Base-by-base conservation (phyloP, 78 protist species). In the Dictyostelium firmibasis region DNA sequence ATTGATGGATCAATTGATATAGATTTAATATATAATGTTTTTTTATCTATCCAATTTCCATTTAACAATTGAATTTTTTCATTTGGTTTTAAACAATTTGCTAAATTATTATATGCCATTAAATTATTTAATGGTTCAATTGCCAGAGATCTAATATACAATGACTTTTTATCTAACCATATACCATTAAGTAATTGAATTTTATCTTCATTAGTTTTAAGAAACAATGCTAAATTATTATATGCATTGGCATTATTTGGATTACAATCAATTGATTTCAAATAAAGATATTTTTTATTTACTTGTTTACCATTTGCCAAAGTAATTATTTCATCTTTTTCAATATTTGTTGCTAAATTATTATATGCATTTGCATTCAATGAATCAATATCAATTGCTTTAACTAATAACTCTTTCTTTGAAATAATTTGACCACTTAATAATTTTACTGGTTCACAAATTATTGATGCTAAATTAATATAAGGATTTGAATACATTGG, bases 31-130 rank as follows among this genome's bases (percentile, higher is more conserved):
- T 76, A 76, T 0, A 76, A 3, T 5, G 23, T 25, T 76, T 38
- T 76, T 23, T 76, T 38, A 23, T 36, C 25, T 0, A 76, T 23
- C n/a, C 10, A 8, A 36, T 41, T 76, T 2, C 83, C 83, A 76
- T 76, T 76, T 38, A 36, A 23, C 23, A 76, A 76, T 76, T 36
- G 27, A 29, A 76, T 47, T 36, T 43, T 36, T 76, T 76, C 83
- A 76, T 76, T 76, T 38, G 25, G n/a, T 76, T 76, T 33, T 41
- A 76, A 76, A 10, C 36, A n/a, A 38, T 38, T 38, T 38, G 62
- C 83, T 2, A 76, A 25, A 23, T 76, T 76, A 76, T 76, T 76
- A 41, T 76, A 76, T 18, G 83, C 83, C 57, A 33, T 76, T 76
- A 38, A 38, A 41, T 76, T 38, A 20, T 36, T 38, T 13, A 33